phyloP scores from a whole-genome alignment of 805 yeast species.

The Zygotorulaspora sp. region DNA sequence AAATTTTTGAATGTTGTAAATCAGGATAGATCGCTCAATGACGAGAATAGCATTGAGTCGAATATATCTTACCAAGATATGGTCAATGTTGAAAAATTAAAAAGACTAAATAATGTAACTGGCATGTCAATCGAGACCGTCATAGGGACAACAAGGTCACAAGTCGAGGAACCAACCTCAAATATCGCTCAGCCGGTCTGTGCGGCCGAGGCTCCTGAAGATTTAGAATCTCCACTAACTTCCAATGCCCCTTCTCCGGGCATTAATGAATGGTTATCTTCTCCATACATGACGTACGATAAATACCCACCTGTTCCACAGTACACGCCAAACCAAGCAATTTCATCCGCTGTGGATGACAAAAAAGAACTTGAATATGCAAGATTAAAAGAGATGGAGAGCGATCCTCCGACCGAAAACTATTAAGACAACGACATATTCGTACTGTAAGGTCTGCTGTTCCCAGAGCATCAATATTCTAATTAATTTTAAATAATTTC shows the following conservation, averaged over 20 bases:
- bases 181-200: not conserved
- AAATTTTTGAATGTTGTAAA: constrained; percentile 16
- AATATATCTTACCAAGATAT: constrained; percentile 37
- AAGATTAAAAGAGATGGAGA: constrained; percentile 38
- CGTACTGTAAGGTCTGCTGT: too few species aligned
- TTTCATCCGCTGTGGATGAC: constrained; percentile 25
- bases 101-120: constrained; percentile 69
- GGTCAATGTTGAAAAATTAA: constrained; percentile 75
- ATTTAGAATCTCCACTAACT: constrained; percentile 8
- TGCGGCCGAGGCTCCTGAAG: constrained; percentile 2
- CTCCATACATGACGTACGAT: constrained; percentile 12
- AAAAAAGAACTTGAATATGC: constrained; percentile 40
- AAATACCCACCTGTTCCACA: constrained; percentile 19
- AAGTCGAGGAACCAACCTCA: not conserved
- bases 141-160: constrained; percentile 66
- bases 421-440: constrained; percentile 3
- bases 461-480: too few species aligned
- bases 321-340: constrained; percentile 20
- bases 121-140: constrained; percentile 77
- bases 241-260: constrained; percentile 8
- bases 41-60: constrained; percentile 26
- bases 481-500: too few species aligned
- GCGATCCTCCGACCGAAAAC: constrained; percentile 38
- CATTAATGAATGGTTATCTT: constrained; percentile 16
- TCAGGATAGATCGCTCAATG: constrained; percentile 7